Percentiles rank a stretch among this genome's conserved stretches.
Evolutionary conservation across 2,329 filamentous ascomycete species (phyloP).

Genomic region (Triangularia setosa): DNA sequence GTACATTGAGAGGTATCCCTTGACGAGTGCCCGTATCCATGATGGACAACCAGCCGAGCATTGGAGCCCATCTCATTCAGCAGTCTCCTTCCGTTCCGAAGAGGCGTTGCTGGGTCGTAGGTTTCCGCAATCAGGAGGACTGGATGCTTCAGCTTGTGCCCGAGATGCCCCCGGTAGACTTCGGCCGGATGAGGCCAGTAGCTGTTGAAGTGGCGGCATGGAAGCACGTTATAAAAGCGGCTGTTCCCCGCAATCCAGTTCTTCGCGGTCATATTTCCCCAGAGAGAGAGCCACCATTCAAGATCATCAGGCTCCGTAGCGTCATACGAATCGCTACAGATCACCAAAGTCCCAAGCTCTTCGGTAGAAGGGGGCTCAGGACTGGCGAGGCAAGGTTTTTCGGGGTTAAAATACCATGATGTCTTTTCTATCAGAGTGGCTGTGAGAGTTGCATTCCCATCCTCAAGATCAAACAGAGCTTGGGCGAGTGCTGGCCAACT

Average conservation of each 20-base stretch:
- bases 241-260: slow-evolving; percentile 47
- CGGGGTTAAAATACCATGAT: slow-evolving; percentile 42
- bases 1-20: slow-evolving; percentile 45
- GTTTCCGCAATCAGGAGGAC: slow-evolving; percentile 46
- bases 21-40: slow-evolving; percentile 48
- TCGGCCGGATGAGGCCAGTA: slow-evolving; percentile 45
- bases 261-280: slow-evolving; percentile 43
- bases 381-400: slow-evolving; percentile 28
- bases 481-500: slow-evolving; percentile 42
- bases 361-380: slow-evolving; percentile 33
- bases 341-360: slow-evolving; percentile 40
- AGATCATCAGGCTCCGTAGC: slow-evolving; percentile 38
- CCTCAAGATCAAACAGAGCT: slow-evolving; percentile 42
- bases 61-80: slow-evolving; percentile 44
- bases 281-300: slow-evolving; percentile 44
- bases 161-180: slow-evolving; percentile 44
- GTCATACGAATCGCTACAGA: slow-evolving; percentile 46
- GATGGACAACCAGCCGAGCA: slow-evolving; percentile 45
- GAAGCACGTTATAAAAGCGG: slow-evolving; percentile 42
- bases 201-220: slow-evolving; percentile 42
- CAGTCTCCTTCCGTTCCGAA: slow-evolving; percentile 45
- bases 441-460: slow-evolving; percentile 42
- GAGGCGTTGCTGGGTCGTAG: slow-evolving; percentile 48
- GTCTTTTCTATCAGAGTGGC: slow-evolving; percentile 36
- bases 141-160: slow-evolving; percentile 41